These are phyloP conservation scores for Lachnellula cervina DNA, from an alignment of 2,329 filamentous ascomycete genomes.

Conservation along the genomic window DNA sequence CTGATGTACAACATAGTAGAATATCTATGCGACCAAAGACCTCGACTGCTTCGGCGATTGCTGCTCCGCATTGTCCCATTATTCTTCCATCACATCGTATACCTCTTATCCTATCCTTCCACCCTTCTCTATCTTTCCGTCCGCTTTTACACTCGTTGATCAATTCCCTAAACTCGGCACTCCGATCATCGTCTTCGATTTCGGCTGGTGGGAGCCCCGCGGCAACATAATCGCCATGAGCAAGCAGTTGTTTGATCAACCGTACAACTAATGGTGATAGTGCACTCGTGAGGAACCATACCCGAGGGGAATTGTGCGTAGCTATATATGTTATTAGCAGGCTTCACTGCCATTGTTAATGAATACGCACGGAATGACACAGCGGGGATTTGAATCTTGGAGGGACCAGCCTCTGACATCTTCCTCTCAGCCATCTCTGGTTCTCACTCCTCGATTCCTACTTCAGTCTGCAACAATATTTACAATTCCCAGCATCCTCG, in stretches of 20 bases:
- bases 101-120: slow-evolving; percentile 70
- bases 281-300: slow-evolving; percentile 88
- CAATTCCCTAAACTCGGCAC: slow-evolving; percentile 74
- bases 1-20: slow-evolving; percentile 80
- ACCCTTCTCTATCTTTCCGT: slow-evolving; percentile 65
- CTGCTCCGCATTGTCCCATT: slow-evolving; percentile 46
- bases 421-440: slow-evolving; percentile 42
- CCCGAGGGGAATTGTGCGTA: slow-evolving; percentile 70
- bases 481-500: neutral
- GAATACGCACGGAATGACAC: slow-evolving; percentile 27
- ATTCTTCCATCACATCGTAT: slow-evolving; percentile 58
- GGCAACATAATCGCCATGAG: slow-evolving; percentile 88
- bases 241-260: slow-evolving; percentile 73
- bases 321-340: slow-evolving; percentile 28
- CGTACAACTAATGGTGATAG: slow-evolving; percentile 81
- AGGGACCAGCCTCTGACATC: slow-evolving; percentile 39
- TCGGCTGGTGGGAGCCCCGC: slow-evolving; percentile 76
- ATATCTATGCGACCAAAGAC: slow-evolving; percentile 87
- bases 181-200: slow-evolving; percentile 70
- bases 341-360: neutral
- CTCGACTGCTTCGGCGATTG: slow-evolving; percentile 79
- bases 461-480: neutral
- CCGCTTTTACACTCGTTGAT: slow-evolving; percentile 63
- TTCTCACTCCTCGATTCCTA: slow-evolving; percentile 6
- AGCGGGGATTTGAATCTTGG: slow-evolving; percentile 25